Evolutionary conservation across 1,139 yeast species (phyloP).

Genomic region (Yamadazyma triangularis): DNA sequence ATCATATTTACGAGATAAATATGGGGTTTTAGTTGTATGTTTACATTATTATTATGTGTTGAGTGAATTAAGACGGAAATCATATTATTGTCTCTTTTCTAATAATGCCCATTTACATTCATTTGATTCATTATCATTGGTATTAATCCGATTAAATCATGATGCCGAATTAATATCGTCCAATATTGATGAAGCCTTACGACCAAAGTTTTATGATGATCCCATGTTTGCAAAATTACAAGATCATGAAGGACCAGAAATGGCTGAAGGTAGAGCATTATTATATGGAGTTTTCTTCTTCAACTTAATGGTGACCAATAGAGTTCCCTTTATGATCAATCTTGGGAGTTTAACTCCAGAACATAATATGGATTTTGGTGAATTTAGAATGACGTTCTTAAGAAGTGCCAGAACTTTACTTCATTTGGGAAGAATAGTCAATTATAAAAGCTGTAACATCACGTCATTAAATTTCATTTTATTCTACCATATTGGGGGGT

Average conservation of each 20-base stretch:
- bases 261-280: slow-evolving; percentile 8
- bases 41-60: slow-evolving; percentile 12
- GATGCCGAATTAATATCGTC: slow-evolving; percentile 16
- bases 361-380: slow-evolving; percentile 3
- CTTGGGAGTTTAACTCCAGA: slow-evolving; percentile 15
- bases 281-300: slow-evolving; percentile 26
- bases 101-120: slow-evolving; percentile 19
- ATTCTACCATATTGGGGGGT: slow-evolving; percentile 34
- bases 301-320: slow-evolving; percentile 33
- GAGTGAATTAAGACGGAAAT: slow-evolving; percentile 22
- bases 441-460: slow-evolving; percentile 13
- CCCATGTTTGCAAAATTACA: slow-evolving; percentile 15
- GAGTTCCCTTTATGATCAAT: slow-evolving; percentile 26
- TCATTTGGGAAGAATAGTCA: slow-evolving; percentile 19
- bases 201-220: slow-evolving; percentile 27
- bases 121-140: slow-evolving; percentile 13
- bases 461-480: slow-evolving; percentile 28
- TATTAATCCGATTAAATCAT: slow-evolving; percentile 18
- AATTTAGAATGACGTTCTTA: slow-evolving; percentile 25
- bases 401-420: slow-evolving; percentile 38
- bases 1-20: not conserved
- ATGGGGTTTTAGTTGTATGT: slow-evolving; percentile 4
- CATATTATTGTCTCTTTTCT: slow-evolving; percentile 26
- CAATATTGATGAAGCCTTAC: slow-evolving; percentile 12
- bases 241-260: too few relatives aligned